Evolutionary conservation across 257 asterid species (phyloP), one percentile per base, ranked within the genome.

Genomic region (Paulownia fortunei): DNA sequence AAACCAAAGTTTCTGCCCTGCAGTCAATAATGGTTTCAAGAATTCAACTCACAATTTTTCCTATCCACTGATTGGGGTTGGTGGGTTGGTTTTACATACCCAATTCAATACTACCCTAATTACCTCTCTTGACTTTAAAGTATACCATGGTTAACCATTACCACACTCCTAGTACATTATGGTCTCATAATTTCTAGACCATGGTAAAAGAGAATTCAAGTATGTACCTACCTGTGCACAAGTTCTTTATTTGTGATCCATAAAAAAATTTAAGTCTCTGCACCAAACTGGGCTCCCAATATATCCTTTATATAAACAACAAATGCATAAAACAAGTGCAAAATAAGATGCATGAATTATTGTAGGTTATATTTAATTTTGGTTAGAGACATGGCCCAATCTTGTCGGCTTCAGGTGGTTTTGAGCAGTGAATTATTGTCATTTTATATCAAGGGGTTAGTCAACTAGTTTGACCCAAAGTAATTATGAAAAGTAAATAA

Each of bases 371-470:
- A 58, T 34, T 74, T 64, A 72, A 69, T 62, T 63, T 42, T 64
- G 26, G 26, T 76, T 71, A 59, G 41, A 59, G 56, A 10, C 42
- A 67, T 66, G 79, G 59, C 51, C 79, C 79, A 34, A 37, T 24
- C 69, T 71, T 83, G 82, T 80, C 84, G 81, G 82, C 51, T 72
- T 83, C 87, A 80, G 87, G 82, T 83, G 82, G 77, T 76, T 79
- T 76, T 47, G n/a, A 37, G 61, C 60, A 65, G 59, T 76, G 36
- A 58, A 46, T 54, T 63, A 51, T 71, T 71, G 70, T 70, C 78
- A 76, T 76, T 76, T 81, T 76, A 76, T 52, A 62, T 39, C 18
- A 74, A 68, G 66, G 44, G 36, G 12, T 41, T 74, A 11, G 60
- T 75, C 74, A 76, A 61, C 59, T 18, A 39, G 46, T 81, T 71